A percentile compares a stretch with the other conserved stretches of the same genome.
Conservation (phyloP, 2,329 filamentous ascomycete species). For the Monilinia vaccinii-corymbosi region DNA sequence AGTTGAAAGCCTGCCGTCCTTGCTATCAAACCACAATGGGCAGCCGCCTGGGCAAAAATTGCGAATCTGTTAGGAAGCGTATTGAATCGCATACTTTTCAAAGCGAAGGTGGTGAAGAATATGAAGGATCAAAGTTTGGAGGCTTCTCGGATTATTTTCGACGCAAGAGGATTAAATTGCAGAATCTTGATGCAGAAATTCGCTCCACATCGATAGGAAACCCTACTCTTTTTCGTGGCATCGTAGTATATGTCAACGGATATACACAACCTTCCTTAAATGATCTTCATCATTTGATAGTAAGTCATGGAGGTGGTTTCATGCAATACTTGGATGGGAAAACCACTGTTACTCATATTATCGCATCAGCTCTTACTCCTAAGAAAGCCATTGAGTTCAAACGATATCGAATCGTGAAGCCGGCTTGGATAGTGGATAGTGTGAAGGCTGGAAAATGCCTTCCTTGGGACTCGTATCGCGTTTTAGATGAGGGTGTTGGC, state of each 20-base stretch:
- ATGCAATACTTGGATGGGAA: constrained; percentile 93
- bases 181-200: constrained; percentile 82
- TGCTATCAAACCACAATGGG: constrained; percentile 42
- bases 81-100: constrained; percentile 63
- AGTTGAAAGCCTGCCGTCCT: too few species aligned
- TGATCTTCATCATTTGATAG: constrained; percentile 78
- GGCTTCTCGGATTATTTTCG: constrained; percentile 89
- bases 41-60: constrained; percentile 53
- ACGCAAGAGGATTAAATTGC: constrained; percentile 92
- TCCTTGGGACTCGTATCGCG: constrained; percentile 77
- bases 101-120: constrained; percentile 82
- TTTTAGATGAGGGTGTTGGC: constrained; percentile 73
- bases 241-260: constrained; percentile 87
- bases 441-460: constrained; percentile 71
- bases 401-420: constrained; percentile 85
- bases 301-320: constrained; percentile 88
- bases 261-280: constrained; percentile 93
- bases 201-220: constrained; percentile 60
- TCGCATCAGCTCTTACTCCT: constrained; percentile 79
- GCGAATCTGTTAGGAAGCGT: constrained; percentile 51
- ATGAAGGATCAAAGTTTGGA: constrained; percentile 76
- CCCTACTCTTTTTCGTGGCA: constrained; percentile 79
- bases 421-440: constrained; percentile 89
- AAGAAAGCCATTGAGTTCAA: constrained; percentile 88
- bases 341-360: constrained; percentile 91